These are phyloP conservation scores for Boeremia exigua DNA, from an alignment of 2,329 filamentous ascomycete species.

Conservation along the genomic window DNA sequence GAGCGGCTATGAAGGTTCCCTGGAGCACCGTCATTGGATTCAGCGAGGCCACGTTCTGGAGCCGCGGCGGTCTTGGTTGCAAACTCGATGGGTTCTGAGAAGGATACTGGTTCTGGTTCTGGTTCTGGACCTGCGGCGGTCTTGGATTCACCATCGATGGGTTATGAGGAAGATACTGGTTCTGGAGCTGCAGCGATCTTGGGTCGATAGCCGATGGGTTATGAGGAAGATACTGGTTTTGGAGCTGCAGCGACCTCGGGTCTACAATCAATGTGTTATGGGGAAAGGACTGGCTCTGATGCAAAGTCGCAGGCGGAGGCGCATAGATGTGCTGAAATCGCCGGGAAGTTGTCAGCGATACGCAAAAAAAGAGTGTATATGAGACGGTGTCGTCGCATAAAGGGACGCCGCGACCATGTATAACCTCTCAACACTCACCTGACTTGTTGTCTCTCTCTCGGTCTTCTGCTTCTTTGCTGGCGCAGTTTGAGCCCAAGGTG, in stretches of 20 bases:
- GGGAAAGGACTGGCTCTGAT: not conserved
- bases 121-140: too few species aligned
- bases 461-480: slow-evolving; percentile 11
- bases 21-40: not conserved
- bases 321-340: not conserved
- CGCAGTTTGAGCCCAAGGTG: not conserved
- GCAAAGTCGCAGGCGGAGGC: not conserved
- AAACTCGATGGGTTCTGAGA: not conserved
- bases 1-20: not conserved
- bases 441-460: not conserved
- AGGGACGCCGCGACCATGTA: not conserved
- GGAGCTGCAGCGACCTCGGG: too few species aligned
- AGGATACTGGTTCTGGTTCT: not conserved
- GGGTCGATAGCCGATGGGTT: too few species aligned
- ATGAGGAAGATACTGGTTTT: too few species aligned
- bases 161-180: too few species aligned
- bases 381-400: not conserved
- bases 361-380: not conserved
- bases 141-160: too few species aligned
- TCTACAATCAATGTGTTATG: too few species aligned
- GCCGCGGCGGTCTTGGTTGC: not conserved
- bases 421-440: slow-evolving; percentile 2
- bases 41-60: not conserved
- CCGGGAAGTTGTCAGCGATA: not conserved
- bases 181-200: too few species aligned